Evolutionary conservation across 2,329 filamentous ascomycete genomes (phyloP), one percentile per base, ranked within the genome.

Genomic region (Aspergillus sp.): DNA sequence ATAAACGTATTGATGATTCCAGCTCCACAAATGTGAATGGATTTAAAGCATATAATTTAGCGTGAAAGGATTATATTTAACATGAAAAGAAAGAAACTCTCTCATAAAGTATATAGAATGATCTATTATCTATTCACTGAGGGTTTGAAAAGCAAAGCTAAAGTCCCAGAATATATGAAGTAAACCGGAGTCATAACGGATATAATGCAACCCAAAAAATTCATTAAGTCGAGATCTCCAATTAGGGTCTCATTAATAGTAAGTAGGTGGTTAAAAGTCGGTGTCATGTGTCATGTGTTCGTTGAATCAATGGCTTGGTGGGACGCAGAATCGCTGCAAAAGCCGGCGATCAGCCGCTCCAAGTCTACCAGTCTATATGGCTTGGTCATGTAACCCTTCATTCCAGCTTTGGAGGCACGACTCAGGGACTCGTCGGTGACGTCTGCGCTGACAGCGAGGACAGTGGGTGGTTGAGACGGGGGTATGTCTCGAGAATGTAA

Each of bases 331-430:
- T 61, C 61, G 41, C 67, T 70, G 62, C 78, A 80, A 58, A 79
- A 80, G 56, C 79, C 77, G 37, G 77, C 64, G 49, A 88, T 86
- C 66, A 88, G 71, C 59, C 82, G 79, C 71, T 87, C 84, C 64
- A 88, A 74, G 70, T 88, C 86, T 55, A 80, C 72, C 55, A 87
- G 75, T 68, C 86, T 86, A 70, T 86, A 88, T 7, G 86, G 86
- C 68, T 89, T 89, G 40, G 84, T 86, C 79, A 89, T 83, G 64
- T 87, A 87, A 2, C 86, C 86, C 68, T 84, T 84, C 80, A 89
- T 89, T 39, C 86, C 86, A 5, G 83, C 85, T 64, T 80, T 79
- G 6, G 80, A 83, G 15, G 85, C 86, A 51, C 83, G 79, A 54
- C 82, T 80, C 54, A 88, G 75, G 8, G 86, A 85, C 46, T 82